Evolutionary conservation across 345 rosid genomes (phyloP), one percentile per base, ranked within the genome.

Genomic region (Stellera chamaejasme): DNA sequence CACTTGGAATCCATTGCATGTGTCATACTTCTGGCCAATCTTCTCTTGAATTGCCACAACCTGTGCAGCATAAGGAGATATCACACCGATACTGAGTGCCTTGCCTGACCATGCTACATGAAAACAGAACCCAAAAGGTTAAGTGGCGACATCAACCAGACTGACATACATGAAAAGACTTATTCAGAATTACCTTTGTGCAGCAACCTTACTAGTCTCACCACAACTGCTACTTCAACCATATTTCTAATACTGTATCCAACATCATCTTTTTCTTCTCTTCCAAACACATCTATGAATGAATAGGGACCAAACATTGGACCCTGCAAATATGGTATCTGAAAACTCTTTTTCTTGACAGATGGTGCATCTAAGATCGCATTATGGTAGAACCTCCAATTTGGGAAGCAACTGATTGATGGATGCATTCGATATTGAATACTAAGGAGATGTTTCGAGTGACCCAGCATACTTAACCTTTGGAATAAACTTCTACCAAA

Each of bases 371-470:
- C 87, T 28, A 64, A 14, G 25, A 88, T 76, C 63, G 42, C 59
- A 28, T 62, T 73, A 43, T 2, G 9, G n/a, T 88, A 85, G 62
- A 88, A 82, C 5, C 60, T 61, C 43, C 44, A 57, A 57, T 70
- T 88, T 0, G 96, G 93, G 44, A 88, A 85, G 52, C 3, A 48
- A 60, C 90, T 81, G 14, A 88, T 85, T 0, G 75, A 66, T 6
- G 93, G 96, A 72, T 88, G 96, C 96, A 88, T 88, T 19, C 96
- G 66, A 63, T 85, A 82, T 61, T 85, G 96, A 41, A 72, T 72
- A 54, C 77, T 59, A 6, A 88, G 58, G 26, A 80, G 75, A 42
- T 83, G 85, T 47, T 75, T 84, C 3, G 62, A 1, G 14, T 81
- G 72, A 11, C 75, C 82, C 43, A 81, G 58, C 0, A 54, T 8